Base-by-base conservation (phyloP, 306 rosid species). In the Cucurbita ficifolia region DNA sequence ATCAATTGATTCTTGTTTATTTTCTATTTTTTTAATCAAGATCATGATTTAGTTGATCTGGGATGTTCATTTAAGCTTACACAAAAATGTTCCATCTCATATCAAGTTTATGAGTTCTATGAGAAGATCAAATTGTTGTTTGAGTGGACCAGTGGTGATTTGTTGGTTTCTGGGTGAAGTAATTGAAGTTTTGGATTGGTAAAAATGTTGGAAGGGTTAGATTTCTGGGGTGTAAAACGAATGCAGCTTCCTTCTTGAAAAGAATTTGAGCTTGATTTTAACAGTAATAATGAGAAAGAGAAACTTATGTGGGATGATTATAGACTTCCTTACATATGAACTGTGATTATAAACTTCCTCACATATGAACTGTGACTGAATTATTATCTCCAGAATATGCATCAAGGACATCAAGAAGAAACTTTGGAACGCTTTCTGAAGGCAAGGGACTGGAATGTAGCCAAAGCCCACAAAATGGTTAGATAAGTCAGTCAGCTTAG, bases 391-490 rank as follows among this genome's bases (percentile, higher is more conserved):
- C 99, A 95, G 99, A 95, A 84, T 77, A 75, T 91, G 80, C 97
- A 91, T 75, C 96, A 88, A 82, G 96, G 91, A 13, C 83, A 84
- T 80, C 91, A 86, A 54, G 18, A 65, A 39, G 97, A 91, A 83
- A 76, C 92, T 53, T 79, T 84, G 70, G 74, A 33, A 10, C 88
- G 95, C 46, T 95, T 89, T 91, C 97, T 95, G 78, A 95, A 84
- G 83, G 99, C 96, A 22, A 84, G 99, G 85, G 99, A 95, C 40
- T 74, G 88, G 83, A 83, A 88, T 87, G 88, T 95, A 33, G 70
- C 88, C 81, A 95, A 95, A 82, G 91, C 96, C 65, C 96, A 91
- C 60, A 89, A 88, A 81, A 91, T 95, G 99, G 98, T 92, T 75
- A 75, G 86, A 80, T 69, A 68, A 78, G 77, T 78, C 52, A n/a